These are phyloP conservation scores for Jamesozyma piceae DNA, from an alignment of 805 yeast genomes.

Conservation along the genomic window DNA sequence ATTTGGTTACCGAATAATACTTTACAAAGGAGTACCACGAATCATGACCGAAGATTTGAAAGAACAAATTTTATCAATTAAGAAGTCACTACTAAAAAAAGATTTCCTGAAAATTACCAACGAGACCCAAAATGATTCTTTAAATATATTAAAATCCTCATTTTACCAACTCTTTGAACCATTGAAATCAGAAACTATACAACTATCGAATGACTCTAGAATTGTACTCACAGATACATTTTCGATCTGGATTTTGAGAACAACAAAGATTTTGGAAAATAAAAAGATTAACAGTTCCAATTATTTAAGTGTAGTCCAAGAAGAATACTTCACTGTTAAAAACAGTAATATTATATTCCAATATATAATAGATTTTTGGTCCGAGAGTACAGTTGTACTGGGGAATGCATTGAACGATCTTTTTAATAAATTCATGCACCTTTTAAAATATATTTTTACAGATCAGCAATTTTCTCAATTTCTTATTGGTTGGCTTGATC, in stretches of 20 bases:
- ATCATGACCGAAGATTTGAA: background rate
- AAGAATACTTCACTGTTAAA: constrained; percentile 13
- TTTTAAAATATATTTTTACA: constrained; percentile 29
- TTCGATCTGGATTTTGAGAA: constrained; percentile 55
- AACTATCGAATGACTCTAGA: constrained; percentile 11
- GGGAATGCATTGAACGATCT: constrained; percentile 60
- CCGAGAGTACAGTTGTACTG: constrained; percentile 59
- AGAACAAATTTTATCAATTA: background rate
- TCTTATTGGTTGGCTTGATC: constrained; percentile 39
- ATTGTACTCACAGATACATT: constrained; percentile 49
- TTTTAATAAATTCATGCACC: constrained; percentile 42
- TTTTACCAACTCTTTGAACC: constrained; percentile 6
- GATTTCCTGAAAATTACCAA: constrained; percentile 1
- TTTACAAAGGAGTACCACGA: too few species aligned
- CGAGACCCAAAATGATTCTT: constrained; percentile 1
- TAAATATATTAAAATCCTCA: constrained; percentile 4
- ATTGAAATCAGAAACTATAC: constrained; percentile 5
- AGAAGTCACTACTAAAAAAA: background rate
- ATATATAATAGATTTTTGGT: constrained; percentile 60
- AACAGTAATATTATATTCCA: constrained; percentile 33
- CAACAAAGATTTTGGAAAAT: constrained; percentile 33
- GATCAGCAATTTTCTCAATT: constrained; percentile 15
- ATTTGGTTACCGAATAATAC: too few species aligned
- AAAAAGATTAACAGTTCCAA: constrained; percentile 12
- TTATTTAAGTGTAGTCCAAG: constrained; percentile 6